A percentile compares a stretch with the other conserved stretches of the same genome.
Conservation (phyloP, 805 yeast species). For the Metschnikowia santaceciliae region DNA sequence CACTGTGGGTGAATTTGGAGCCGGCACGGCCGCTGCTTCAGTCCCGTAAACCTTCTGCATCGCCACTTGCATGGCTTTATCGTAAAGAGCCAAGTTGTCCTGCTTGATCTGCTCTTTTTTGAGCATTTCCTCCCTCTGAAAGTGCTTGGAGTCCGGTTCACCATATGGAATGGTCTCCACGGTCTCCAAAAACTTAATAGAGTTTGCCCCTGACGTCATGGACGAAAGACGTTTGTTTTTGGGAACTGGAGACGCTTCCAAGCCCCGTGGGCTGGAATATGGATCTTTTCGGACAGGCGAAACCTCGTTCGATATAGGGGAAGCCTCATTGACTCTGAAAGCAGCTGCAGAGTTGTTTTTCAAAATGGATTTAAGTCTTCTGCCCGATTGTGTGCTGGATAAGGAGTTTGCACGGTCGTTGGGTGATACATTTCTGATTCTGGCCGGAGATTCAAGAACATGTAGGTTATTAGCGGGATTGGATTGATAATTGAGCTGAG, state of each 20-base stretch:
- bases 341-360: conserved; percentile 20
- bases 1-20: not conserved
- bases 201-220: conserved; percentile 25
- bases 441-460: not conserved
- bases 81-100: conserved; percentile 51
- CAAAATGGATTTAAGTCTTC: conserved; percentile 35
- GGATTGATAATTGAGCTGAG: not conserved
- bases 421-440: not conserved
- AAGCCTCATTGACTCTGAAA: conserved; percentile 1
- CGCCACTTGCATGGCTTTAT: conserved; percentile 53
- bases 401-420: conserved; percentile 12
- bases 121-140: conserved; percentile 7
- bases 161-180: conserved; percentile 35
- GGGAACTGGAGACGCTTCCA: conserved; percentile 10
- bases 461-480: not conserved
- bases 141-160: conserved; percentile 2
- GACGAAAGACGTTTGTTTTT: conserved; percentile 6
- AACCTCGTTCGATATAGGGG: not conserved
- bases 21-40: not conserved
- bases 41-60: conserved; percentile 51
- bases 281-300: not conserved
- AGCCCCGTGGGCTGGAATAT: not conserved
- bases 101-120: conserved; percentile 14
- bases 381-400: conserved; percentile 15
- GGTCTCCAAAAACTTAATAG: conserved; percentile 36